Base-by-base conservation (phyloP, 306 rosid genomes). In the Prunus mongolica region DNA sequence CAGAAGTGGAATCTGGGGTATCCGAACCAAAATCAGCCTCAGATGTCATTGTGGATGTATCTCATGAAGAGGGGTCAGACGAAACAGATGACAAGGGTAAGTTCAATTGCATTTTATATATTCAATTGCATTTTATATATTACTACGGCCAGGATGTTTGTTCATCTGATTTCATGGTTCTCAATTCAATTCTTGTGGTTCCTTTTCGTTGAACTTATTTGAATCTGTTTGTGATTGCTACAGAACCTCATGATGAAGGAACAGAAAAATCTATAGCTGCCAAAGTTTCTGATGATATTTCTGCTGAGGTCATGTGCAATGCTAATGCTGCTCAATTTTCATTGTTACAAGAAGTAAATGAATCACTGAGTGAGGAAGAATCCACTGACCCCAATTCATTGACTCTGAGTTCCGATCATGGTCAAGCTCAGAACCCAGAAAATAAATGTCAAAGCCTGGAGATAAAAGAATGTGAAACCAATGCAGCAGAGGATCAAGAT, bases 1-100 rank as follows among this genome's bases (percentile, higher is more conserved):
- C 76, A 19, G 68, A 64, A 70, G n/a, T 12, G 51, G 74, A 66
- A 74, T 46, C 72, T 41, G 82, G 7, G 38, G 10, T 18, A 4
- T 65, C 32, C 54, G 65, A 44, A 19, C 9, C 30, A 5, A 34
- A 34, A 28, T 20, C n/a, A 1, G 30, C 63, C 22, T 71, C 41
- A n/a, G 66, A 56, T 72, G 55, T n/a, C 14, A 2, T 11, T 50
- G 27, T 54, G 70, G 60, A 58, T 14, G 80, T 62, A 69, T 51
- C 63, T 34, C 12, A 2, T 19, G 66, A 63, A 27, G 78, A 57
- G 44, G 27, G 62, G 14, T 19, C 78, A 58, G 82, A 45, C 68
- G 80, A 74, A 18, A 62, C 76, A 60, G 67, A 32, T 58, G 73
- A 25, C 46, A 46, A 63, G 44, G 87, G 88, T 82, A 34, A 78